Base-by-base conservation (phyloP, 2,329 filamentous ascomycete genomes). In the Monosporascus sp. region DNA sequence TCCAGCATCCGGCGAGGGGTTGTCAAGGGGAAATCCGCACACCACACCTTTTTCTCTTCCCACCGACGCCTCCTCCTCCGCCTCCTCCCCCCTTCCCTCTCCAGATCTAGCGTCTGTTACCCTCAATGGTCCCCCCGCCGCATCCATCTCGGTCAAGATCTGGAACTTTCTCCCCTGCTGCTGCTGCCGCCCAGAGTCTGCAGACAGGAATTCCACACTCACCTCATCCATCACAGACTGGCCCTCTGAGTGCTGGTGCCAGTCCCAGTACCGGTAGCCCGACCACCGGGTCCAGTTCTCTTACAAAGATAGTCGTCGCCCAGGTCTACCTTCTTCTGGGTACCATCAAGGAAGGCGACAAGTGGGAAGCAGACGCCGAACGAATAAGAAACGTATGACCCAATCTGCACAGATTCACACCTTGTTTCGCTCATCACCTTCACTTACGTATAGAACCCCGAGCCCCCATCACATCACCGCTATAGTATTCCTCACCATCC, bases 301-400 rank as follows among this genome's bases (percentile, higher is more conserved):
- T 97, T 64, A 88, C 88, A 56, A 97, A 95, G 75, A 94, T 99
- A 71, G 91, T 94, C 64, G 87, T 96, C 66, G 91, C 94, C 60
- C 94, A 99, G 77, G 85, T 97, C 61, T 96, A 94, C 75, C 85
- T 99, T 59, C 83, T 99, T 53, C 81, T 99, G 60, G 94, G 92
- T 75, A 91, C 90, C 37, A 88, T 97, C 68, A 97, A 94, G 72
- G 91, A 97, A 76, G 93, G 87, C 67, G 83, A 83, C 66, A 96
- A 95, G 89, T 96, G 90, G 88, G 90, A 96, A 71, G 80, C 86
- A 61, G 92, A 96, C 75, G 87, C 85, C 67, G 90, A 95, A 65
- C 92, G 96, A 76, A 87, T 99, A 66, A 85, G 86, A 72, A 96
- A 95, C 83, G 91, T 95, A 77, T 69, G 81, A 24, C 24, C 24